Evolutionary conservation across 1,284 basidiomycete genomes (phyloP).

Genomic region (Singerocomus rubriflavus): DNA sequence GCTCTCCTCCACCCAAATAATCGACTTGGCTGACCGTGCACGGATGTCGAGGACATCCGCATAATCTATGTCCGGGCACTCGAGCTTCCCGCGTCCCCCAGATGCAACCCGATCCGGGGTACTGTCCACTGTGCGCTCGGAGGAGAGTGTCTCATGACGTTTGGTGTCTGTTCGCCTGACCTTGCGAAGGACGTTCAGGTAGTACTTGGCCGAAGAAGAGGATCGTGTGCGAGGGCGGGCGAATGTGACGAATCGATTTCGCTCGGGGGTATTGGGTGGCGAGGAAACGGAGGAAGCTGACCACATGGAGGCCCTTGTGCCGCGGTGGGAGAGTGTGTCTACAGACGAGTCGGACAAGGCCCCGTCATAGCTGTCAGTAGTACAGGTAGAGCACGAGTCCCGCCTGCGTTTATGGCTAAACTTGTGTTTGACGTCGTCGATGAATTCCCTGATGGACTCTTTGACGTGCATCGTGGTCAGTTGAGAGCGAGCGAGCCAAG

Average conservation of each 20-base stretch:
- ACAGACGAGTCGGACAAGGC: conserved; percentile 13
- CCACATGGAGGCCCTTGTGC: conserved; percentile 8
- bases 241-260: conserved; percentile 12
- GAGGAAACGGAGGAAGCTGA: conserved; percentile 16
- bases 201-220: conserved; percentile 3
- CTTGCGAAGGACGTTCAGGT: conserved; percentile 11
- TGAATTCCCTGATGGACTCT: conserved; percentile 29
- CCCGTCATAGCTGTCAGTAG: conserved; percentile 10
- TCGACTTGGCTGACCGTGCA: conserved; percentile 6
- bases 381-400: conserved; percentile 14
- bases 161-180: conserved; percentile 4
- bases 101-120: too few relatives aligned
- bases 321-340: conserved; percentile 11
- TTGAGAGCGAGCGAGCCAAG: too few relatives aligned
- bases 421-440: conserved; percentile 34
- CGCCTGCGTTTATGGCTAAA: conserved; percentile 30
- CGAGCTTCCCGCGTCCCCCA: background rate
- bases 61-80: background rate
- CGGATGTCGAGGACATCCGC: conserved; percentile 27
- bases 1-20: background rate
- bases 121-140: background rate
- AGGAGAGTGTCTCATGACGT: conserved; percentile 18
- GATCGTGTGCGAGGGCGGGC: conserved; percentile 17
- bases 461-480: conserved; percentile 35
- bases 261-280: conserved; percentile 3